Conservation (phyloP, 768 basidiomycete genomes). For the Calocera viscosa region DNA sequence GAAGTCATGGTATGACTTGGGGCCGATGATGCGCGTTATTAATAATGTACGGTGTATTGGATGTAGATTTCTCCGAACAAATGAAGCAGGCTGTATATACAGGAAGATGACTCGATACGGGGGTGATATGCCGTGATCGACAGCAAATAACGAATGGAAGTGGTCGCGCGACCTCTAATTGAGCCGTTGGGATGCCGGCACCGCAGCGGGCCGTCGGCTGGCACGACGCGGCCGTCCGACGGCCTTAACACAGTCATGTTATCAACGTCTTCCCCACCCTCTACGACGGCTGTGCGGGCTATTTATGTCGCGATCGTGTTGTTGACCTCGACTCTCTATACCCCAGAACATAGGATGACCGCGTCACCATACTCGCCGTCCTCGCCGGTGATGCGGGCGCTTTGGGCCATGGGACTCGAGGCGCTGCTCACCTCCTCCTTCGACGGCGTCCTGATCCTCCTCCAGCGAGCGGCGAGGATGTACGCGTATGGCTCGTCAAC, state of each 20-base stretch:
- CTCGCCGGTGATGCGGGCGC: background rate
- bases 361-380: background rate
- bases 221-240: too few species aligned
- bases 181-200: background rate
- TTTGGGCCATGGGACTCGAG: background rate
- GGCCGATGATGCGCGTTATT: too few species aligned
- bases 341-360: background rate
- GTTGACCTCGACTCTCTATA: background rate
- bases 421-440: background rate
- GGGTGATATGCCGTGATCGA: background rate
- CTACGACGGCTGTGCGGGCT: too few species aligned
- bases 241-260: too few species aligned
- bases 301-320: background rate
- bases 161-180: background rate
- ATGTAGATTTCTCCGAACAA: too few species aligned
- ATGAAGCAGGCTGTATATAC: background rate
- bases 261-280: background rate
- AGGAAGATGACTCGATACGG: background rate
- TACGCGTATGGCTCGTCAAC: slow-evolving; percentile 17
- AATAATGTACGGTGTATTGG: too few species aligned
- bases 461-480: background rate
- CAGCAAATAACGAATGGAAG: background rate
- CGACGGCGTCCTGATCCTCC: background rate
- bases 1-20: too few species aligned
- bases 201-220: too few species aligned